A percentile compares a stretch with the other conserved stretches of the same genome.
These are phyloP conservation scores for Cyclostephanos tholiformis DNA, from an alignment of 108 stramenopile genomes.

Conservation along the genomic window DNA sequence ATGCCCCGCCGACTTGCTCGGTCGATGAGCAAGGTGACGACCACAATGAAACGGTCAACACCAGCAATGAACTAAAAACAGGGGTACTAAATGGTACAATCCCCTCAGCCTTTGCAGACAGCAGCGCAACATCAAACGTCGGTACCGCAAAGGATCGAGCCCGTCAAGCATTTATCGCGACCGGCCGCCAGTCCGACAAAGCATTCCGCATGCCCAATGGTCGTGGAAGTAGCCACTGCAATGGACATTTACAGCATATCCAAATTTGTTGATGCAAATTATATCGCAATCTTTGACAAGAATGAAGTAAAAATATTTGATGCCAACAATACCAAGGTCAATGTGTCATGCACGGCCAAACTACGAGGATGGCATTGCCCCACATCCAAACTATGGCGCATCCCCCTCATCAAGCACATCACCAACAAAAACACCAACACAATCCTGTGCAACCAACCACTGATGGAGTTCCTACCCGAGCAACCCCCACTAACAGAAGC, in stretches of 20 bases:
- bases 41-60: too few relatives aligned
- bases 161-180: background rate
- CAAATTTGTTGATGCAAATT: slow-evolving; percentile 13
- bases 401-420: background rate
- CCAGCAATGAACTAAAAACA: background rate
- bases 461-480: too few relatives aligned
- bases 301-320: too few relatives aligned
- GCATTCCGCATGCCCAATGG: background rate
- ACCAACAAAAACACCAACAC: background rate
- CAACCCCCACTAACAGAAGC: too few relatives aligned
- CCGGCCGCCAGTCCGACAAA: background rate
- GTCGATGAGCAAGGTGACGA: too few relatives aligned
- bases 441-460: too few relatives aligned
- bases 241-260: too few relatives aligned
- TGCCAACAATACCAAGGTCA: too few relatives aligned
- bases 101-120: too few relatives aligned
- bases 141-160: background rate
- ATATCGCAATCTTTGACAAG: background rate
- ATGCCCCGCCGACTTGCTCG: too few relatives aligned
- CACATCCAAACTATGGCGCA: background rate
- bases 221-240: too few relatives aligned
- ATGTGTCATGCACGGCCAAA: background rate
- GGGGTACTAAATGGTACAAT: background rate
- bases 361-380: background rate
- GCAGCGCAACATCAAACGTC: background rate